Conservation (phyloP, 805 yeast genomes). For the Jamesozyma lodderae region DNA sequence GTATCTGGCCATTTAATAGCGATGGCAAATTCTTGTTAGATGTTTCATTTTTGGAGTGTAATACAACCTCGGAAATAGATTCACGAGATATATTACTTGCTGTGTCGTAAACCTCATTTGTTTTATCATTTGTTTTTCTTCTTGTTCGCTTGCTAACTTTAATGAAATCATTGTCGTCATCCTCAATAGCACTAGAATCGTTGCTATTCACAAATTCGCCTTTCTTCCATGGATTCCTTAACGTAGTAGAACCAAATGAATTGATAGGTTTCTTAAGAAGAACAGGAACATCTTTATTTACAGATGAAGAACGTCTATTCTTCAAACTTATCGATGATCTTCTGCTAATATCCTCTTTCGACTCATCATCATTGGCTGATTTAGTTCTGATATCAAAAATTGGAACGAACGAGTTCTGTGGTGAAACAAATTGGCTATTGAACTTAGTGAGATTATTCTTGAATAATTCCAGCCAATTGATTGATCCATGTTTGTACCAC, state of each 20-base stretch:
- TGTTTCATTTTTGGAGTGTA: conserved; percentile 9
- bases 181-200: conserved; percentile 9
- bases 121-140: conserved; percentile 6
- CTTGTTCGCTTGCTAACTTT: conserved; percentile 15
- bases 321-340: conserved; percentile 6
- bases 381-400: conserved; percentile 30
- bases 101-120: background rate
- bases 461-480: conserved; percentile 30
- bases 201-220: background rate
- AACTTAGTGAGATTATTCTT: conserved; percentile 29
- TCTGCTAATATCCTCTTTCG: conserved; percentile 3
- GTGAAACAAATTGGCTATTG: conserved; percentile 35
- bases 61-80: conserved; percentile 9
- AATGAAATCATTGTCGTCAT: conserved; percentile 13
- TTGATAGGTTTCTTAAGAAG: background rate
- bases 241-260: background rate
- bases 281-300: background rate
- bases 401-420: conserved; percentile 31
- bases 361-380: too few species aligned
- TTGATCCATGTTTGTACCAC: conserved; percentile 29
- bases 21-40: conserved; percentile 1
- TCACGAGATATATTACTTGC: background rate
- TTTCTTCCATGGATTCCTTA: conserved; percentile 3
- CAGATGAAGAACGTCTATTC: background rate
- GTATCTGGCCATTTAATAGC: background rate